Base-by-base conservation (phyloP, 31 red algal species). In the Endocladia muricata region DNA sequence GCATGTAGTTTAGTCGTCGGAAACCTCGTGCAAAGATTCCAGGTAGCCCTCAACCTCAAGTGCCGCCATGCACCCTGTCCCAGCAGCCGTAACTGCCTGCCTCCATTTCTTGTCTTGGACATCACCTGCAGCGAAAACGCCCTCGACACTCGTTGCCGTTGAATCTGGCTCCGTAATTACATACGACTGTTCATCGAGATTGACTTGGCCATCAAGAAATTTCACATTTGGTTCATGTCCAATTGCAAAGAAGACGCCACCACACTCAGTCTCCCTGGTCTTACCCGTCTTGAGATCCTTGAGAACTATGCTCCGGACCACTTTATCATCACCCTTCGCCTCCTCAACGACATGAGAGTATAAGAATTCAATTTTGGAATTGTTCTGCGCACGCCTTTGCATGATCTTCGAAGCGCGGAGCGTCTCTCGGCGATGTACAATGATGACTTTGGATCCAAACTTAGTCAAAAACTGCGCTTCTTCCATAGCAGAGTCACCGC, bases 401-500 rank as follows among this genome's bases (percentile, higher is more conserved):
- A 99, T 99, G 63, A 96, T 89, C 47, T 93, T 93, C 37, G 88
- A 93, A 31, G 97, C 97, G 25, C 97, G 85, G 40, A 99, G 69
- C 39, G 66, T 59, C 61, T 99, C 97, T 7, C 93, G 66, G 3
- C 97, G 88, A 77, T 96, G 93, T 54, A 99, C 69, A n/a, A 99
- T 75, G 28, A 83, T 79, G 40, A 99, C 93, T 32, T 77, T 81
- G n/a, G 73, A 81, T 2, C 69, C 97, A 74, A 90, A 99, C 68
- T 95, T 95, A 1, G 97, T 96, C 73, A 99, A 76, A 90, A 99
- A 99, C 6, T 70, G 43, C 28, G 97, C 97, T 79, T 99, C 97
- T 59, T 99, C 97, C 89, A 99, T 89, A 9, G 97, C 97, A 30
- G 89, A 91, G 61, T 99, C 97, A n/a, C 97, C 97, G 17, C 97